These are phyloP conservation scores for Apophysomyces sp. DNA, from an alignment of 371 early-diverging fungal genomes.

Conservation along the genomic window DNA sequence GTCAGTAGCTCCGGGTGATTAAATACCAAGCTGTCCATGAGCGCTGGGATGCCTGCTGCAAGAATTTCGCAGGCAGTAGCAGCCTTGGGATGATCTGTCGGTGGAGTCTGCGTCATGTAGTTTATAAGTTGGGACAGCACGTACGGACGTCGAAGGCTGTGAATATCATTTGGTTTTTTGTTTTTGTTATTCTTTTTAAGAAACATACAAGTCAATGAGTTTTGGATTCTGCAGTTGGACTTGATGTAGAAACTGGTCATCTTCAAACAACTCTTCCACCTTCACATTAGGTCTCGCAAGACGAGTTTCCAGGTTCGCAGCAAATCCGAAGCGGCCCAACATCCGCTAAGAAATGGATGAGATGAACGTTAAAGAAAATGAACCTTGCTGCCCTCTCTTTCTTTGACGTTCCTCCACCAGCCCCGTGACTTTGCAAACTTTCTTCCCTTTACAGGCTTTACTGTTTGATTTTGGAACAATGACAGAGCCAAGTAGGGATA, in stretches of 20 bases:
- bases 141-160: constrained; percentile 13
- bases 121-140: constrained; percentile 22
- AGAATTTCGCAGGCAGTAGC: constrained; percentile 19
- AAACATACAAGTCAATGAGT: constrained; percentile 20
- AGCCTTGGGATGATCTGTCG: neutral
- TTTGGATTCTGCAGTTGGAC: constrained; percentile 20
- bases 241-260: constrained; percentile 20
- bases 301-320: constrained; percentile 5
- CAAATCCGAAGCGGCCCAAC: constrained; percentile 13
- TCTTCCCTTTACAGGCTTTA: too few species aligned
- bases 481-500: neutral
- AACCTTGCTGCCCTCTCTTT: neutral
- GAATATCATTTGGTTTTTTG: neutral
- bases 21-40: constrained; percentile 23
- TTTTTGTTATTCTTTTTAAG: neutral
- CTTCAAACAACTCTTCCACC: constrained; percentile 15
- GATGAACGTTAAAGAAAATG: neutral
- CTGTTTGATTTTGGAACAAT: too few species aligned
- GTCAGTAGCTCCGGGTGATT: constrained; percentile 19
- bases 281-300: constrained; percentile 16
- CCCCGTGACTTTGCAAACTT: neutral
- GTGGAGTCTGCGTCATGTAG: constrained; percentile 10
- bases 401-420: neutral
- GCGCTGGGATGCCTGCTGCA: constrained; percentile 17
- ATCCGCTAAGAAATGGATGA: neutral